These are phyloP conservation scores for Metschnikowia hibisci DNA, from an alignment of 805 yeast genomes.

Conservation along the genomic window DNA sequence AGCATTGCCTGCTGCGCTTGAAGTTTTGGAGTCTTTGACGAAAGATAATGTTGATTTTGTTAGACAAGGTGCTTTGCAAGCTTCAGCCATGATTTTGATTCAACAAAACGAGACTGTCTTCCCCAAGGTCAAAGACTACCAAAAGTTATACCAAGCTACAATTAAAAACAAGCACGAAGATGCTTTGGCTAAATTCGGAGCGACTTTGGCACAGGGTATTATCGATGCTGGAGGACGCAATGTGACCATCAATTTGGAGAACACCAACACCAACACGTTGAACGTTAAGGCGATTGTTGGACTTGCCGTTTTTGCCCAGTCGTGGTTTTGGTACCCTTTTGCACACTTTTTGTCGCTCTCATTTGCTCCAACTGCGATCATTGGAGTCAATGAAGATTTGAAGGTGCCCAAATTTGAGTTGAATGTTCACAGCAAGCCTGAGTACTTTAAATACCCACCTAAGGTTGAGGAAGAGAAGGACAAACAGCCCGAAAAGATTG, in stretches of 20 bases:
- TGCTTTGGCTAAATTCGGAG: conserved; percentile 96
- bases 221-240: conserved; percentile 98
- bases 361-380: conserved; percentile 85
- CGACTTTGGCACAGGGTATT: conserved; percentile 94
- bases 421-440: conserved; percentile 76
- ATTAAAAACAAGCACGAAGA: conserved; percentile 88
- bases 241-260: conserved; percentile 89
- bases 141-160: conserved; percentile 70
- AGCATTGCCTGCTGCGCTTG: conserved; percentile 82
- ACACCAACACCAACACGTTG: conserved; percentile 81
- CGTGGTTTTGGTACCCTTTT: conserved; percentile 98
- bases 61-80: conserved; percentile 95
- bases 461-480: conserved; percentile 73
- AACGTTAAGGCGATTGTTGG: conserved; percentile 93
- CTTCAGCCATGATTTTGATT: conserved; percentile 84
- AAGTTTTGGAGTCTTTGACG: conserved; percentile 85
- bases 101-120: conserved; percentile 79
- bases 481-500: conserved; percentile 82
- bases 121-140: conserved; percentile 76
- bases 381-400: conserved; percentile 82
- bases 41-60: conserved; percentile 96
- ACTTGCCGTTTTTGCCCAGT: conserved; percentile 80
- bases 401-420: conserved; percentile 81
- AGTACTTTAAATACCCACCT: conserved; percentile 84
- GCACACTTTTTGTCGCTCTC: conserved; percentile 90